Evolutionary conservation across 2,329 filamentous ascomycete genomes (phyloP).

Genomic region (Fusarium palustre): DNA sequence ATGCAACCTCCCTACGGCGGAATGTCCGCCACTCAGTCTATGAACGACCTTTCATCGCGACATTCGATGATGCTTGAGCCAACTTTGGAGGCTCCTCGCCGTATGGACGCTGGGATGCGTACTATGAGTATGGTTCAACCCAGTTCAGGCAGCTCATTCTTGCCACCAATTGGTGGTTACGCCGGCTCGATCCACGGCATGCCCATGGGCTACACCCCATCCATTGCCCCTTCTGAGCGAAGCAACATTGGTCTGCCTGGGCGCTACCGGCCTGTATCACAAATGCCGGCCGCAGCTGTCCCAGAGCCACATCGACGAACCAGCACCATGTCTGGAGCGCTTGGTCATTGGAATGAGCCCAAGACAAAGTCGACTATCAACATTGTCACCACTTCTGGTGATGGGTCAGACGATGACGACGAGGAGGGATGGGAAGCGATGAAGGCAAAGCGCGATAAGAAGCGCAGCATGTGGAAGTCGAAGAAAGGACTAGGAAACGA

Average conservation of each 20-base stretch:
- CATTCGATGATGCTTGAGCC: conserved; percentile 63
- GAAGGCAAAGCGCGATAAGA: conserved; percentile 76
- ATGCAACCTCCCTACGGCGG: conserved; percentile 48
- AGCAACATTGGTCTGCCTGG: conserved; percentile 93
- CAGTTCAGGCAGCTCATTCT: conserved; percentile 66
- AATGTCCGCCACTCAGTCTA: conserved; percentile 54
- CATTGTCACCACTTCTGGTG: conserved; percentile 54
- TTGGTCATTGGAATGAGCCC: conserved; percentile 49
- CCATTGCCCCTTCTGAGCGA: conserved; percentile 94
- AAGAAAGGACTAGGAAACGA: conserved; percentile 67
- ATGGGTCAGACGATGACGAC: conserved; percentile 67
- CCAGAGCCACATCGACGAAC: conserved; percentile 50
- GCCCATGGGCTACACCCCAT: conserved; percentile 79
- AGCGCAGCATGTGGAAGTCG: conserved; percentile 72
- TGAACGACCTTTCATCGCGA: conserved; percentile 58
- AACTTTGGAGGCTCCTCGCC: conserved; percentile 57
- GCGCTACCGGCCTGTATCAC: conserved; percentile 90
- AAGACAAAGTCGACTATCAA: conserved; percentile 54
- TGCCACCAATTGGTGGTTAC: conserved; percentile 57
- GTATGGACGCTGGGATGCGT: conserved; percentile 63
- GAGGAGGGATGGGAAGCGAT: conserved; percentile 78
- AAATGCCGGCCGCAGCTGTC: conserved; percentile 57
- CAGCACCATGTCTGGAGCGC: conserved; percentile 52
- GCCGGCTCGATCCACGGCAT: conserved; percentile 48
- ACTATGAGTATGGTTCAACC: conserved; percentile 89